These are phyloP conservation scores for bread wheat (Triticum aestivum) DNA, from an alignment of 176 grass and related monocot species.

Conservation along the genomic window IWGSC_CS_RefSeq_v2.1 NC_057809.1:557087769-557088268, in stretches of 20 bases:
- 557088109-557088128: neutral
- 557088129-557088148: neutral
- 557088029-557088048: constrained; percentile 55
- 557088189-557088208: constrained; percentile 23
- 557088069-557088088: neutral
- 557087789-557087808: neutral
- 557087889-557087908: too few relatives aligned
- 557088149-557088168: neutral
- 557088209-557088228: neutral
- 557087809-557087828: constrained; percentile 13
- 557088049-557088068: constrained; percentile 34
- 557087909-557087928: neutral
- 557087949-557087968: neutral
- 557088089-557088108: neutral
- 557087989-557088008: constrained; percentile 37
- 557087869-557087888: too few relatives aligned
- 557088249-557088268: neutral
- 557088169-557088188: constrained; percentile 12
- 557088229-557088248: neutral
- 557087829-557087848: neutral
- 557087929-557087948: neutral
- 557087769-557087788: neutral
- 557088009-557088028: constrained; percentile 52
- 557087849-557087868: neutral
- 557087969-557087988: constrained; percentile 20